Evolutionary conservation across 306 rosid genomes (phyloP), one percentile per base, ranked within the genome.

Genomic region (Luffa aegyptiaca): DNA sequence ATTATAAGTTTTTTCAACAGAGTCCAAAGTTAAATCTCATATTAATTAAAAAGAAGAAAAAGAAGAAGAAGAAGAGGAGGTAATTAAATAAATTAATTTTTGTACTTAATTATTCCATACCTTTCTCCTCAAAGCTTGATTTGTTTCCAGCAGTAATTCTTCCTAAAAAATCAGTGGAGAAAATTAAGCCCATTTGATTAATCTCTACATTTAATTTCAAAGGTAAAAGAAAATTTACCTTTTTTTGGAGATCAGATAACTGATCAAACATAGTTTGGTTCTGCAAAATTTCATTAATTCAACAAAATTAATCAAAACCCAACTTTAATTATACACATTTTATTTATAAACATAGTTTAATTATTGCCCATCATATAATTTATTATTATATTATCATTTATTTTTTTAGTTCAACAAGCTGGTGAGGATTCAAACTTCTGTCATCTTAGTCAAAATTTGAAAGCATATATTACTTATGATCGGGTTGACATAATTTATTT

Each of bases 231-330:
- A 56, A 45, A 37, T n/a, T 8, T 88, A 92, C 97, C 93, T 89
- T 90, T 68, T 56, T 81, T 41, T 87, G 91, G 69, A 92, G 88
- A 83, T 87, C 89, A 26, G 86, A 64, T 48, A 92, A 83, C 84
- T 89, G 88, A 74, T 87, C 89, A 53, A 86, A 82, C 92, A 90
- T 76, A 39, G 81, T 80, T n/a, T 89, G 92, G n/a, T 81, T 86
- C 97, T 92, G 89, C 85, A 80, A 17, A 78, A n/a, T 49, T 26
- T 56, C 11, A 17, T 3, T 62, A 18, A 74, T 81, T 42, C 12
- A 68, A 42, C n/a, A 53, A 16, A 17, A 55, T 55, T 55, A 55
- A 55, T 55, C 12, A 49, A 13, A 55, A 0, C 9, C 59, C 59
- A 5, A 17, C 7, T 52, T 14, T 52, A 52, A 52, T 52, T 14